Evolutionary conservation across 805 yeast genomes (phyloP), one percentile per base, ranked within the genome.

Genomic region (Aciculoconidium aculeatum): DNA sequence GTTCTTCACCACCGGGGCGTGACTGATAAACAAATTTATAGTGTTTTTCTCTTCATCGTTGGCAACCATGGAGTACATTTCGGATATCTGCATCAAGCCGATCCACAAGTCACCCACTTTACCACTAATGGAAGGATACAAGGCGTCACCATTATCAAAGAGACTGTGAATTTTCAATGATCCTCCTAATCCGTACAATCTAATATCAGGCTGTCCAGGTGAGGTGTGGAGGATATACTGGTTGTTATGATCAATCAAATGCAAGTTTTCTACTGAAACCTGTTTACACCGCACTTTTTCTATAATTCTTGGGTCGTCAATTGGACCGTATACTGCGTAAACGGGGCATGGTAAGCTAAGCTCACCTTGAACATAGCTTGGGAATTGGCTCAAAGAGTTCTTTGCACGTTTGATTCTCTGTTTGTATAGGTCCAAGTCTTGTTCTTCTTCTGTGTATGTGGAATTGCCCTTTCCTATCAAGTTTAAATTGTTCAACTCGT

Each of bases 301-400:
- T 23, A 82, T 54, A 13, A 83, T 83, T 3, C 67, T 47, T 2
- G 84, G 75, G 49, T 82, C 94, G 49, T 82, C 94, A 32, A 77
- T 65, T 51, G 80, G 77, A 0, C 92, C 92, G 42, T 72, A 77
- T n/a, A 79, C 73, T 3, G 88, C 75, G 56, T 82, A 83, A 1
- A 83, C 84, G 0, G 94, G 92, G 68, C 72, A 21, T 53, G 53
- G 41, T 70, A 62, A 35, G 26, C 39, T 28, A 49, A 45, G 25
- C 55, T 55, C 7, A 71, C 82, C 32, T 45, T 42, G 6, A 6
- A 45, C n/a, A 34, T 47, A 54, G 19, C 31, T 32, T 6, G 38
- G 38, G 14, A 50, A 37, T 23, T 50, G 53, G 23, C 51, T 36
- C 7, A 46, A 30, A 7, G 34, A 15, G 7, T 44, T 23, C 25